These are phyloP conservation scores for Ascochyta clinopodiicola DNA, from an alignment of 2,329 filamentous ascomycete genomes.

Conservation along the genomic window DNA sequence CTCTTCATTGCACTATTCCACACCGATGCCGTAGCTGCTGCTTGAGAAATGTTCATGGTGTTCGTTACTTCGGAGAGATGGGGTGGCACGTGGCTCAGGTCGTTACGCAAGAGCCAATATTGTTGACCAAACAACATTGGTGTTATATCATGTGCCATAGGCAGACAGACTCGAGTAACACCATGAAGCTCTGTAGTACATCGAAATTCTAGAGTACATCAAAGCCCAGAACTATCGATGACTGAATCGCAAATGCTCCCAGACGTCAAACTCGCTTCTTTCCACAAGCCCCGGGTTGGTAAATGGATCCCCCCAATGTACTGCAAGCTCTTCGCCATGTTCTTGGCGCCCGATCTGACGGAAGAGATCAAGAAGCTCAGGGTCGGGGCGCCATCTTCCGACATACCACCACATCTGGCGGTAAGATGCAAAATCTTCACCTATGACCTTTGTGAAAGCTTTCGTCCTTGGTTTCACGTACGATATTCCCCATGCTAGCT, in stretches of 20 bases:
- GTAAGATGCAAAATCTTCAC: constrained; percentile 1
- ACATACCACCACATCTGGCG: constrained; percentile 18
- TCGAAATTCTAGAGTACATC: too few species aligned
- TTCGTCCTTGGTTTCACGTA: constrained; percentile 6
- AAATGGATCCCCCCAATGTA: constrained; percentile 2
- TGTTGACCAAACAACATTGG: too few species aligned
- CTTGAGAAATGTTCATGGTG: too few species aligned
- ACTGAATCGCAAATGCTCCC: constrained; percentile 5
- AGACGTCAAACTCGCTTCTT: constrained; percentile 1
- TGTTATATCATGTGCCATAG: too few species aligned
- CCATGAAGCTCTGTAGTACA: too few species aligned
- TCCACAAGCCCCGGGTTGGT: constrained; percentile 1
- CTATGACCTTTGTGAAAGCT: neutral
- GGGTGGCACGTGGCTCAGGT: too few species aligned
- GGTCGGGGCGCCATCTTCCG: constrained; percentile 18
- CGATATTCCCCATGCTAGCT: constrained; percentile 16
- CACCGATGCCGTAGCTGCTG: too few species aligned
- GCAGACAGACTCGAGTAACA: too few species aligned
- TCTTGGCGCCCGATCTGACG: constrained; percentile 12
- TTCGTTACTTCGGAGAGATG: too few species aligned
- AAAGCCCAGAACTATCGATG: neutral
- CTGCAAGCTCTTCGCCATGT: neutral
- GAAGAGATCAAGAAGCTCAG: constrained; percentile 17
- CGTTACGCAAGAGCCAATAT: too few species aligned
- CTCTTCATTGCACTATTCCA: too few species aligned